These are phyloP conservation scores for Scutellaria minor DNA, from an alignment of 257 asterid species.

Conservation along the genomic window DNA sequence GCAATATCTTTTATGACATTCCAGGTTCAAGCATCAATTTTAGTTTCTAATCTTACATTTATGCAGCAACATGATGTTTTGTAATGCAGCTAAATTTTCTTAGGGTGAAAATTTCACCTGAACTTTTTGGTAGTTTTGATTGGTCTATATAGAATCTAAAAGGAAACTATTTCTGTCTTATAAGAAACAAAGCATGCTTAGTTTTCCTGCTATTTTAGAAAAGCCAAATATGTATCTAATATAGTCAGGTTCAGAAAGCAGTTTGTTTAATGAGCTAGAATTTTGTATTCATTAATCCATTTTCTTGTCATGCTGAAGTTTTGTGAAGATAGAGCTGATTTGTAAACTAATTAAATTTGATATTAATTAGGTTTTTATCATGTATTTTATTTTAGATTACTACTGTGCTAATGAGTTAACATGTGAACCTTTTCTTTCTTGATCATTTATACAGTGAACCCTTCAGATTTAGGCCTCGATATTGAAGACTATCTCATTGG, in stretches of 20 bases:
- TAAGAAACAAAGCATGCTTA: neutral
- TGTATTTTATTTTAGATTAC: neutral
- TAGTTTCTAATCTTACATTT: neutral
- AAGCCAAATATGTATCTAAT: constrained; percentile 5
- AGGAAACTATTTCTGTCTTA: neutral
- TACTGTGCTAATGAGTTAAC: neutral
- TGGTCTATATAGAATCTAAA: constrained; percentile 5
- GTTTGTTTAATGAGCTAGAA: neutral
- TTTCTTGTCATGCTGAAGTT: neutral
- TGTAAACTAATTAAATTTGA: neutral
- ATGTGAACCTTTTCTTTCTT: constrained; percentile 30
- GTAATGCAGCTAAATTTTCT: constrained; percentile 12
- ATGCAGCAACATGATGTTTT: neutral
- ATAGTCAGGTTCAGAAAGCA: constrained; percentile 4
- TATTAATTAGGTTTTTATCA: neutral
- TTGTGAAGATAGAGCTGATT: constrained; percentile 3
- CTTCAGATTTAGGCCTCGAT: constrained; percentile 85
- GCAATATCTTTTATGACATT: constrained; percentile 10
- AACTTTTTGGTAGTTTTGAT: neutral
- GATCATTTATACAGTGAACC: constrained; percentile 54
- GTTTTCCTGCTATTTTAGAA: neutral
- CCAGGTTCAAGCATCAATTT: neutral
- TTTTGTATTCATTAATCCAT: neutral
- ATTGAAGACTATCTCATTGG: constrained; percentile 89
- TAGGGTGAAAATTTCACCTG: neutral